Base-by-base conservation (phyloP, 1,139 yeast genomes). In the Candida anutae region DNA sequence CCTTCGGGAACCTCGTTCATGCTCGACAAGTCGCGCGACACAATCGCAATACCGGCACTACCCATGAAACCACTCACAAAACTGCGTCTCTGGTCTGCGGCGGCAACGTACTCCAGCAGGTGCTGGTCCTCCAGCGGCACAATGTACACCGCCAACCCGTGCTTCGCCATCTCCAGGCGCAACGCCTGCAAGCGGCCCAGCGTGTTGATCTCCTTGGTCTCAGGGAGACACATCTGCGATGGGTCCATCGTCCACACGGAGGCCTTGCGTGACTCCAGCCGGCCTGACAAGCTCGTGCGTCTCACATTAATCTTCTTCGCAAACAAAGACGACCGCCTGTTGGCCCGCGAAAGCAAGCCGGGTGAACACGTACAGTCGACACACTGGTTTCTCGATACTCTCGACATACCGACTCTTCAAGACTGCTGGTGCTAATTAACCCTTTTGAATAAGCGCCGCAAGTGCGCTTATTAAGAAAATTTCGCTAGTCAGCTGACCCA, bases 51-150 rank as follows among this genome's bases (percentile, higher is more conserved):
- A 30, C 98, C 99, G 1, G 97, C 96, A 33, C 94, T 79, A 4
- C 99, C 99, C 32, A 84, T 81, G 58, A 90, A 90, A 0, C 94
- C 94, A 15, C 90, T 76, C 27, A 90, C 82, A 42, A 82, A 88
- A 30, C 77, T 74, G 42, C 97, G 69, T 46, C 90, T 77, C 55
- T 84, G 88, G 53, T 90, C 97, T 22, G 72, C 69, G 3, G 70
- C 57, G 1, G 90, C 69, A 13, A 87, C 93, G 45, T 88, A 90
- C 55, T 90, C 97, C 15, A 87, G 77, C 58, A 84, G 94, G 55
- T 90, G 98, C 40, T 82, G 94, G 53, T 90, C 98, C 53, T 85
- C 95, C 24, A 93, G 78, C 10, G 95, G 94, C 6, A 90, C 73
- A 29, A 90, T 66, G 50, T 90, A 90, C 30, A 83, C 77, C 9